Base-by-base conservation (phyloP, 2,329 filamentous ascomycete genomes). In the Onygena corvina region DNA sequence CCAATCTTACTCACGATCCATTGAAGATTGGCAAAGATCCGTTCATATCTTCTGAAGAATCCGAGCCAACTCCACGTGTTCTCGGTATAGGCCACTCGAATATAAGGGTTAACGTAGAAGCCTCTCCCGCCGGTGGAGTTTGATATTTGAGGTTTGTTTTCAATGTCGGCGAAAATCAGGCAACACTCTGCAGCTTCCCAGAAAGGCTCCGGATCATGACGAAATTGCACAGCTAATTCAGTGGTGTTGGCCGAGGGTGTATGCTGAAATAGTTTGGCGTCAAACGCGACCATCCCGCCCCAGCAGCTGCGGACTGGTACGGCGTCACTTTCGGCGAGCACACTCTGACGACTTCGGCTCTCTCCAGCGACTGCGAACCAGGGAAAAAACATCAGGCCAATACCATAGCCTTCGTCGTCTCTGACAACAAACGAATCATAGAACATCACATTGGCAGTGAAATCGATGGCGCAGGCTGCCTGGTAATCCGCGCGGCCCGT, bases 151-250 rank as follows among this genome's bases (percentile, higher is more conserved):
- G 33, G 42, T 5, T 7, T 31, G 7, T 47, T 21, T 18, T 52
- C 51, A 18, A 50, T 29, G 12, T 50, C 48, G 12, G 51, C 48
- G 33, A 52, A 52, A 20, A 50, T 47, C 2, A 52, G 44, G 29
- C 51, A 52, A n/a, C 51, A 52, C 21, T 52, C 51, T 23, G 51
- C 51, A 5, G 48, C 51, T 31, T 52, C 51, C 51, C 51, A 52
- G 29, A 50, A 52, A 4, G 33, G 27, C 27, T 52, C 51, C 4
- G 48, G 34, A 3, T 48, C 34, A 21, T 52, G 31, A 4, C 45
- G 48, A 40, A 52, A 48, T 16, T 29, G 31, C 45, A 45, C 11
- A 20, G 44, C 36, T 14, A 52, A 29, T 34, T 42, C 30, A 14
- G 25, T 18, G 11, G 34, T 25, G 38, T 44, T 20, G 18, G 6